Evolutionary conservation across 306 rosid genomes (phyloP), one percentile per base, ranked within the genome.

Genomic region (Cicer pinnatifidum): DNA sequence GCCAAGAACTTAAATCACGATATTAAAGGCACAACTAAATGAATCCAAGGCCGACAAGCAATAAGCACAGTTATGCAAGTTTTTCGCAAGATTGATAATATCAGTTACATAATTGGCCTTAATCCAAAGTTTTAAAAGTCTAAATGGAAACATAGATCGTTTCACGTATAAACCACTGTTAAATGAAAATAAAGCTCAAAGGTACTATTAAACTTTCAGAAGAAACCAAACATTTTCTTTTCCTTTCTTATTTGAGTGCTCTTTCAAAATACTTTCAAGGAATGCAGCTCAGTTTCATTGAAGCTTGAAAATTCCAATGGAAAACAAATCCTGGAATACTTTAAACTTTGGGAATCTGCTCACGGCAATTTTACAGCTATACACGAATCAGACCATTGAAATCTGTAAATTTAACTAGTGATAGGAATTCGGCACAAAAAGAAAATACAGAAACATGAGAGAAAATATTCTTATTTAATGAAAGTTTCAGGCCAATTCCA

Each of bases 71-170:
- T n/a, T 39, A 66, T 8, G 11, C 23, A 67, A 37, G 60, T 11
- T 72, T 51, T 52, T 53, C 6, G 9, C 70, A 52, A 67, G n/a
- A 71, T 19, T 64, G 51, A 64, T 38, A 65, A 48, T 28, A 69
- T 20, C 37, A 67, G 67, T 40, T 13, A 33, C 17, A 10, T 19
- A 10, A 46, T 12, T 37, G 38, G 44, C 67, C 75, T 47, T 37
- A 59, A 38, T 73, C 39, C 41, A 60, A 67, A 58, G 35, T 48
- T 56, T 48, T 9, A 67, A 67, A 57, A 11, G 60, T 47, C 67
- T 79, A 53, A 74, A 59, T 40, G 46, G n/a, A 52, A 54, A 57
- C 54, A 79, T 9, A 51, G 46, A 69, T 16, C 17, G 57, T 60
- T 45, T 67, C 53, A 39, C 13, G 62, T 38, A 28, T 13, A 44